Evolutionary conservation across 768 basidiomycete genomes (phyloP), one percentile per base, ranked within the genome.

Genomic region (Gyrodon lividus): DNA sequence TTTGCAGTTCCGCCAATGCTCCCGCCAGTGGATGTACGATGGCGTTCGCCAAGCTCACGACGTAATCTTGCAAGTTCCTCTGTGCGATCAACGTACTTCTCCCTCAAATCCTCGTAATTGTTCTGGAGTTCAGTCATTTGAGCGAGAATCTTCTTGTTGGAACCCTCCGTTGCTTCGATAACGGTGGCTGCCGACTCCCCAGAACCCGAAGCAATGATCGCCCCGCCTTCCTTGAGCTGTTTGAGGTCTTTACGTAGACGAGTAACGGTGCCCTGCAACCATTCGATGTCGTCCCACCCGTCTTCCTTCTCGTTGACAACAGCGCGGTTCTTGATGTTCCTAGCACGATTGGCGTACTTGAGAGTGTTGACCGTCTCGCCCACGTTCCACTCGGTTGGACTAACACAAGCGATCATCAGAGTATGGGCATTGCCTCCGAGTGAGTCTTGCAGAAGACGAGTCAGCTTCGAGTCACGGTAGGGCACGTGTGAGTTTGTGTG

Each of bases 391-490:
- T 99, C 97, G 1, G 92, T 91, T 13, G 92, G 89, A 60, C 92
- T 95, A 55, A 97, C 91, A 67, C 96, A 99, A 16, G 97, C 97
- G 56, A 99, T 92, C 97, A 99, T 99, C 59, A 98, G 84, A 10
- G 97, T 98, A 61, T 96, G 90, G 1, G 96, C 88, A 71, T 98
- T 99, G 40, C 97, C 97, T 33, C 97, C 97, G 10, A 99, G 81
- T 9, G 93, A 96, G 68, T 98, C 95, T 85, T 68, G 67, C 30
- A 68, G 60, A 28, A 69, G 67, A 33, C 96, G 88, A 5, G 96
- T 98, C 61, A 98, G 87, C 70, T 98, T 99, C 12, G 95, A 98
- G 71, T 98, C 97, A 44, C 97, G 92, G 69, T 99, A 99, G 10
- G 97, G 97, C 51, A 99, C 79, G 71, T 99, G 93, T 16, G 89